A percentile compares a stretch with the other conserved stretches of the same genome.
These are phyloP conservation scores for Staphylotrichum tortipilum DNA, from an alignment of 495 filamentous ascomycete genomes.

Conservation along the genomic window DNA sequence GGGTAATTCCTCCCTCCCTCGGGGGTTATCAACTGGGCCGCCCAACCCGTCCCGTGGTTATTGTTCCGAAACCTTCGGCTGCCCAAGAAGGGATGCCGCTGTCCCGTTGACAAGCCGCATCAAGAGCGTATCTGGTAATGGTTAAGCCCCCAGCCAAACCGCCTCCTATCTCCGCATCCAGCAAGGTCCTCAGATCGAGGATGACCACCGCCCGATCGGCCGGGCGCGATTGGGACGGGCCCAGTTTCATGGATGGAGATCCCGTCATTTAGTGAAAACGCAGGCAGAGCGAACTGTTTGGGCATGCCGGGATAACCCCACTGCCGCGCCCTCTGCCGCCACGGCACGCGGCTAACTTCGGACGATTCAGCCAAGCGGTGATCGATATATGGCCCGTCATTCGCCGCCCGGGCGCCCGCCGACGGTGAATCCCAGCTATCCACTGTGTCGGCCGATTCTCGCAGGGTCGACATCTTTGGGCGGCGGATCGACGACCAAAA, in stretches of 20 bases:
- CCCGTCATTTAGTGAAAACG: too few species aligned
- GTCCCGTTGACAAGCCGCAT: neutral
- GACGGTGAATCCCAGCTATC: too few species aligned
- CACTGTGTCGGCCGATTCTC: too few species aligned
- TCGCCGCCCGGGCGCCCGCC: neutral
- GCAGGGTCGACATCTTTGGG: too few species aligned
- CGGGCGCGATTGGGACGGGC: too few species aligned
- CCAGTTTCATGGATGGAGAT: neutral
- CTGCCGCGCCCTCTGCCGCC: too few species aligned
- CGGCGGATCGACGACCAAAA: neutral
- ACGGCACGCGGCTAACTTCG: neutral
- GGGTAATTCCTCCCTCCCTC: constrained; percentile 11
- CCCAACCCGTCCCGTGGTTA: neutral
- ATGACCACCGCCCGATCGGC: too few species aligned
- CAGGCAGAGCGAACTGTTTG: neutral
- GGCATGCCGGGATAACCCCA: neutral
- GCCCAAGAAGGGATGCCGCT: neutral
- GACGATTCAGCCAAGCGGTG: neutral
- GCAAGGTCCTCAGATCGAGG: too few species aligned
- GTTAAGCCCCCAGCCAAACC: too few species aligned
- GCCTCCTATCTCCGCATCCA: too few species aligned
- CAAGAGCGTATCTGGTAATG: too few species aligned
- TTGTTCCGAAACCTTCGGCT: neutral
- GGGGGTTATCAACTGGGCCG: neutral
- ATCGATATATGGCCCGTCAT: neutral